phyloP scores from a whole-genome alignment of 805 yeast species.

The Candida xyloterini region DNA sequence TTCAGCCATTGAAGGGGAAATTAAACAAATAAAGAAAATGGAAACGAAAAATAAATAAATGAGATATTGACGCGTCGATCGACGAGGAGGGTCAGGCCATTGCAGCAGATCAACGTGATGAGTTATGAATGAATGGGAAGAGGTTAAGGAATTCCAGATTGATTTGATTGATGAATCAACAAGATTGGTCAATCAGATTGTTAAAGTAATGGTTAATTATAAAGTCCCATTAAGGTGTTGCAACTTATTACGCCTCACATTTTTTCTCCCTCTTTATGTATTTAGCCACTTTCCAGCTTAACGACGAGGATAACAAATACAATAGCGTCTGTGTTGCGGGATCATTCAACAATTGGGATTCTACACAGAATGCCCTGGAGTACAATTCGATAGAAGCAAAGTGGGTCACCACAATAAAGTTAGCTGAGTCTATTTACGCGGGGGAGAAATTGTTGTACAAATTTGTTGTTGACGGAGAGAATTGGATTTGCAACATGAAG shows the following conservation, averaged over 20 bases:
- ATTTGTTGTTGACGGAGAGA: constrained; percentile 25
- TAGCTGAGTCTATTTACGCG: constrained; percentile 1
- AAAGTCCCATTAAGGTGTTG: no score
- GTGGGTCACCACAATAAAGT: constrained; percentile 11
- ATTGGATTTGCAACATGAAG: constrained; percentile 28
- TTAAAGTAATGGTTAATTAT: no score
- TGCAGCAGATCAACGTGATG: background rate
- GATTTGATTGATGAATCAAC: no score
- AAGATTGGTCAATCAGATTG: no score
- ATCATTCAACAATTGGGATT: constrained; percentile 24
- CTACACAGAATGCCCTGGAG: constrained; percentile 6
- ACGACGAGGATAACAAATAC: constrained; percentile 16
- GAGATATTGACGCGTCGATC: background rate
- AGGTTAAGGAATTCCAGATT: no score
- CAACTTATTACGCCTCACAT: constrained; percentile 1
- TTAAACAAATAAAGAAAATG: background rate
- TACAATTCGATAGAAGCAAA: constrained; percentile 1
- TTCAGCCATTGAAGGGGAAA: constrained; percentile 6
- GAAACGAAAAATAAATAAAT: background rate
- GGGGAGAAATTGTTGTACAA: constrained; percentile 27
- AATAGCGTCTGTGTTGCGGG: constrained; percentile 21
- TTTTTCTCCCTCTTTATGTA: constrained; percentile 8
- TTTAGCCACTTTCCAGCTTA: constrained; percentile 12
- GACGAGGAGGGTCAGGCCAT: background rate
- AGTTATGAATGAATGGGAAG: no score